Evolutionary conservation across 345 rosid species (phyloP).

Genomic region (Pelargonium nanum): DNA sequence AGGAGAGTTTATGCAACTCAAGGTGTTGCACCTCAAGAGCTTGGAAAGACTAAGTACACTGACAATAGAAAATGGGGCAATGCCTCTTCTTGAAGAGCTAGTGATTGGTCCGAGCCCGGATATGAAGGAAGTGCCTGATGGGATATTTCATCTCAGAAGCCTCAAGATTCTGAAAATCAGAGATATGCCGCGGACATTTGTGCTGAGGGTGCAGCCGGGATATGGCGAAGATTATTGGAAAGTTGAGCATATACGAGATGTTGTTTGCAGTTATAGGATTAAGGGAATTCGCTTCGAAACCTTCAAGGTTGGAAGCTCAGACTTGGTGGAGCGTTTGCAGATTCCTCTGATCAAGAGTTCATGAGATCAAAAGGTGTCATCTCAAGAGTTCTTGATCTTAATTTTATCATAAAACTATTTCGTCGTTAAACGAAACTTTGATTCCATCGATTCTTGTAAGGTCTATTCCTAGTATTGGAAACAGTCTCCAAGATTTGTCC

Average conservation of each 20-base stretch:
- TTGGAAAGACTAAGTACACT: neutral
- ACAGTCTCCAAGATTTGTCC: too few relatives aligned
- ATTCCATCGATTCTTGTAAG: too few relatives aligned
- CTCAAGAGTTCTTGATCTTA: too few relatives aligned
- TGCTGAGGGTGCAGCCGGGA: neutral
- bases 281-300: neutral
- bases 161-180: neutral
- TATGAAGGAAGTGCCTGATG: neutral
- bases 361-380: neutral
- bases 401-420: too few relatives aligned
- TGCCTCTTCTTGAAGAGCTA: neutral
- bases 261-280: neutral
- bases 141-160: neutral
- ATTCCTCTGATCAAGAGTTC: too few relatives aligned
- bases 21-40: neutral
- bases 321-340: neutral
- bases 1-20: neutral
- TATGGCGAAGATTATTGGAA: neutral
- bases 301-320: neutral
- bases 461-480: too few relatives aligned
- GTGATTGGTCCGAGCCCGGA: neutral
- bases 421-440: too few relatives aligned
- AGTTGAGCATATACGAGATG: neutral
- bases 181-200: neutral
- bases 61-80: neutral